A percentile compares a stretch with the other conserved stretches of the same genome.
Evolutionary conservation across 2,329 filamentous ascomycete genomes (phyloP).

Genomic region (Cladosporium sp.): DNA sequence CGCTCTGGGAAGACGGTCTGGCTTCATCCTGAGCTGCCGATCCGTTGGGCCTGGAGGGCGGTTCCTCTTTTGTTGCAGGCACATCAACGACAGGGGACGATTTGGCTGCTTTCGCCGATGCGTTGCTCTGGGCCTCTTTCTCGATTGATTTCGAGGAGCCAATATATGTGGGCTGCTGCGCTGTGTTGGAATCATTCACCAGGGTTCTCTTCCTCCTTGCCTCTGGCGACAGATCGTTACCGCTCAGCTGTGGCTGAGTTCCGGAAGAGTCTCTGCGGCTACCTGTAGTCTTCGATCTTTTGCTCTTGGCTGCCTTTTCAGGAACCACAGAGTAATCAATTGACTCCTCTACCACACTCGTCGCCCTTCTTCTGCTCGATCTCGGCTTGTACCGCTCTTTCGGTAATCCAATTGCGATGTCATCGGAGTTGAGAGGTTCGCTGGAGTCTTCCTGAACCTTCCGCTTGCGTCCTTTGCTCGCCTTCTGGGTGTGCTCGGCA

Average conservation of each 20-base stretch:
- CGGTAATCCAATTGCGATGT: slow-evolving; percentile 32
- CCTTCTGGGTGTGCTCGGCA: background rate
- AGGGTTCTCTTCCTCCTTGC: background rate
- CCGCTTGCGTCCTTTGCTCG: slow-evolving; percentile 18
- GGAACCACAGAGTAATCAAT: slow-evolving; percentile 32
- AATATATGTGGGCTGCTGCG: background rate
- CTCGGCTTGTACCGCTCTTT: slow-evolving; percentile 38
- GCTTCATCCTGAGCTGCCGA: background rate
- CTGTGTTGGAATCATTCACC: no score
- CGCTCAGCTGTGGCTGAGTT: background rate
- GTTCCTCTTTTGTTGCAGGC: background rate
- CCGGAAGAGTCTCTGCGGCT: background rate
- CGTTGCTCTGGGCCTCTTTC: background rate
- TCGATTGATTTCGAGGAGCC: background rate
- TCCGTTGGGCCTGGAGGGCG: background rate
- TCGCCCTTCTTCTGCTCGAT: slow-evolving; percentile 33
- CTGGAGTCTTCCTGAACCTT: slow-evolving; percentile 17
- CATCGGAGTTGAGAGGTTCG: slow-evolving; percentile 28
- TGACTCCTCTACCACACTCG: slow-evolving; percentile 21
- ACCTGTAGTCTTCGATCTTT: slow-evolving; percentile 34
- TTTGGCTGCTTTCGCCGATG: background rate
- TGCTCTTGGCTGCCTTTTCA: slow-evolving; percentile 39
- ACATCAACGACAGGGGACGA: slow-evolving; percentile 2
- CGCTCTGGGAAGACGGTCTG: background rate
- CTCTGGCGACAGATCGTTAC: background rate